Conservation (phyloP, 2,329 filamentous ascomycete genomes). For the Endoconidiophora laricicola region DNA sequence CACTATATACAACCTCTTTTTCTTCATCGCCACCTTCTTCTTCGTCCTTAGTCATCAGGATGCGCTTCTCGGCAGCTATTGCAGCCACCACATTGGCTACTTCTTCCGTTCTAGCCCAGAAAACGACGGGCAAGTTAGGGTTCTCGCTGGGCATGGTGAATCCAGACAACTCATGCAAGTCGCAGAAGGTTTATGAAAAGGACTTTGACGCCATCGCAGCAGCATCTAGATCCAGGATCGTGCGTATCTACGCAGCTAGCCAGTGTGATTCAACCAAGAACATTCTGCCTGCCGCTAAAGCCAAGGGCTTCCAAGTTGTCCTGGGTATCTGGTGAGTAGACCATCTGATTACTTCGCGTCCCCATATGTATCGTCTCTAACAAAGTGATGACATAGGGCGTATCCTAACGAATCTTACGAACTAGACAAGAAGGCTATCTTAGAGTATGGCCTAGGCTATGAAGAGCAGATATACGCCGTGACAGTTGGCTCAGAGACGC, state of each 20-base stretch:
- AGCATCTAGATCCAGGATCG: constrained; percentile 33
- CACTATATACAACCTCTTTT: not conserved
- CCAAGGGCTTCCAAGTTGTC: constrained; percentile 49
- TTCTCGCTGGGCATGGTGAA: constrained; percentile 52
- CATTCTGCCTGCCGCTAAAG: constrained; percentile 48
- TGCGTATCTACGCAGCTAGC: constrained; percentile 49
- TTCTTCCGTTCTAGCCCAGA: constrained; percentile 22
- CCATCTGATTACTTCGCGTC: no score
- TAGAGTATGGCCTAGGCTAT: constrained; percentile 28
- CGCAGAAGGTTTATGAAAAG: constrained; percentile 40
- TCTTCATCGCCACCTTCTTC: not conserved
- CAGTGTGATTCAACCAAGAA: constrained; percentile 48
- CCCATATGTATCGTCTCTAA: not conserved
- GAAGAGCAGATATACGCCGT: constrained; percentile 47
- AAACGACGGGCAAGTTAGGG: constrained; percentile 30
- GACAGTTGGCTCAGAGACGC: constrained; percentile 53
- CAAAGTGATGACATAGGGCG: constrained; percentile 26
- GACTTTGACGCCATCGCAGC: constrained; percentile 46
- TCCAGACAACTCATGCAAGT: constrained; percentile 43
- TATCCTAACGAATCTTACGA: constrained; percentile 46
- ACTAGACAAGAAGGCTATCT: constrained; percentile 37
- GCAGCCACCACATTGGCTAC: constrained; percentile 12
- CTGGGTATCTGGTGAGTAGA: constrained; percentile 47
- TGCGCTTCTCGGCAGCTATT: constrained; percentile 10
- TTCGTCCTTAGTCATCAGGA: not conserved